Evolutionary conservation across 2,329 filamentous ascomycete species (phyloP), one percentile per base, ranked within the genome.

Genomic region (Diaporthe sp.): DNA sequence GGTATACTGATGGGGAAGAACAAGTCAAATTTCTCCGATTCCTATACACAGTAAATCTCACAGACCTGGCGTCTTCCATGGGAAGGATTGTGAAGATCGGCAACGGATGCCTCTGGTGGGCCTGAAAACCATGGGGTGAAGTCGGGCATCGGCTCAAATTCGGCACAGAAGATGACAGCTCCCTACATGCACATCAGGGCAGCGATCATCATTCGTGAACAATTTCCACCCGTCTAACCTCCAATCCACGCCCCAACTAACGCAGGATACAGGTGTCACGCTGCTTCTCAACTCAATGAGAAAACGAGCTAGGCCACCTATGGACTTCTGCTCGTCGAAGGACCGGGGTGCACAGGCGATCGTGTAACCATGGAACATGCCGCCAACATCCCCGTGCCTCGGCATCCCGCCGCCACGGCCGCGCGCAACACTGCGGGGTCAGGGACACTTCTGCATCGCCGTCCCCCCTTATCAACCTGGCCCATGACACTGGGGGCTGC

Each of bases 351-450:
- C 19, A 37, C 19, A 37, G 44, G 19, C 28, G 25, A 12, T 25
- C 28, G 28, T 51, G 61, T n/a, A 46, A 72, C 55, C 15, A 53
- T 51, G 42, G 31, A 72, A 62, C 28, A 28, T 15, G 42, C 42
- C 51, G 28, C 22, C 42, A 58, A 8, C 28, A 42, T 9, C 42
- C 44, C 55, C 57, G 55, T 72, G 53, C 71, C 57, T 72, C 57
- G 71, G 71, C 28, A 62, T 62, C 57, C n/a, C 49, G 22, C 22
- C 9, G 3, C 28, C 13, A 8, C 19, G 22, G 22, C 12, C 44
- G 31, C n/a, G 19, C 62, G 49, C 34, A 60, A 72, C 25, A 39
- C n/a, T 72, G 70, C 70, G 70, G 70, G 70, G 70, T 68, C 62
- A 22, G 13, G 44, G 28, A 22, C 31, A 15, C 34, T 15, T 42